Evolutionary conservation across 371 early-diverging fungal genomes (phyloP), one percentile per base, ranked within the genome.

Genomic region (Mortierella sp.): DNA sequence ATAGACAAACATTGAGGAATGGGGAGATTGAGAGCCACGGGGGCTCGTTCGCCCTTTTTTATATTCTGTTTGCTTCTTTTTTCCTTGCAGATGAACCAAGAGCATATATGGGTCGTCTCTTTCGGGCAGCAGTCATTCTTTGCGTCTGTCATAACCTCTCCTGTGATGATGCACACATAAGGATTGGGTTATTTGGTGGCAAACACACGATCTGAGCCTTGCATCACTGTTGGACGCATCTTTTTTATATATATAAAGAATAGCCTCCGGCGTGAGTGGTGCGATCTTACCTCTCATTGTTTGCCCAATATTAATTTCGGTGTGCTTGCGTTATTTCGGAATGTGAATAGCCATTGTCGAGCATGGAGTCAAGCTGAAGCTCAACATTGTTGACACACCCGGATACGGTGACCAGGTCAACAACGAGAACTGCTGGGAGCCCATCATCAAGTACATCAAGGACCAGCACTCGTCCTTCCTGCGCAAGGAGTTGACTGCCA

Each of bases 391-490:
- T 41, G 92, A 92, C 80, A 91, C 92, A 61, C 92, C 92, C 69
- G 92, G 92, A 48, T 91, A 89, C 66, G 92, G 90, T 50, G 90
- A 91, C 78, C 89, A 92, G 82, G 91, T 93, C 78, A 95, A 94
- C 83, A 95, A 95, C 81, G 94, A 94, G 70, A 89, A 90, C 64
- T 94, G 94, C 83, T 94, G 94, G 94, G 93, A 92, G 64, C 93
- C 93, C 27, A 93, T 94, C 49, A 89, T 94, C 81, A 93, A 93
- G 71, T 95, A 96, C 79, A 94, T 97, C 70, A 92, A 94, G 83
- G 95, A 95, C 73, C 95, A 95, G 81, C 94, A 95, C 81, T 91
- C 92, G 24, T 89, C 92, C 61, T 95, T 92, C 81, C 83, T 95
- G 70, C 94, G 89, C 82, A 94, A 91, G 79, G 95, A 92, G 81